phyloP scores from a whole-genome alignment of 352 stramenopile species.

The Phytophthora europaea region DNA sequence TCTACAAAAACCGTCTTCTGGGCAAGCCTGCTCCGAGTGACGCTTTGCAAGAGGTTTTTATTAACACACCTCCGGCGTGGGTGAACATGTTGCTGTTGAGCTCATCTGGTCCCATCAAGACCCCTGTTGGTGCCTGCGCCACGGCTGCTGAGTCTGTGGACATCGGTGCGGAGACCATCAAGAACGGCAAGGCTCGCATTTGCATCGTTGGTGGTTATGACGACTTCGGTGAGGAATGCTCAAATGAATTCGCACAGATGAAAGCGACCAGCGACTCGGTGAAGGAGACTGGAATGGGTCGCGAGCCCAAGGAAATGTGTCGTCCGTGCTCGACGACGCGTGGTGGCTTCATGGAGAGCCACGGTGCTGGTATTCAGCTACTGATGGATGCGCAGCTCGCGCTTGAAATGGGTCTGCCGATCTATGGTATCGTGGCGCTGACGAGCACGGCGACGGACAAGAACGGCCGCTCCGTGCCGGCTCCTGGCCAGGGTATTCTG shows the following conservation, averaged over 20 bases:
- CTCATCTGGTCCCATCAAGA: conserved; percentile 92
- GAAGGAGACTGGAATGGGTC: conserved; percentile 83
- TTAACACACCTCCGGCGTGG: conserved; percentile 91
- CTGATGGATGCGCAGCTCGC: conserved; percentile 89
- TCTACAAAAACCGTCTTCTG: conserved; percentile 78
- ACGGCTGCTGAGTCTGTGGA: conserved; percentile 90
- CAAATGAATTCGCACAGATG: conserved; percentile 92
- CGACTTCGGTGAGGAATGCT: conserved; percentile 88
- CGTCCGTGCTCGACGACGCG: conserved; percentile 82
- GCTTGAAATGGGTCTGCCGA: conserved; percentile 89
- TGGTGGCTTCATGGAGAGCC: conserved; percentile 91
- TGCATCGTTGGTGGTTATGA: conserved; percentile 90
- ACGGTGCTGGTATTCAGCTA: conserved; percentile 89
- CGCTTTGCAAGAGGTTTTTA: conserved; percentile 88
- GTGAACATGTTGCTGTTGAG: conserved; percentile 92
- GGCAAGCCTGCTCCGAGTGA: conserved; percentile 85
- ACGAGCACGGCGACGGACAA: conserved; percentile 92
- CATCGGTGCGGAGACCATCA: conserved; percentile 91
- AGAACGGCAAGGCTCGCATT: conserved; percentile 84
- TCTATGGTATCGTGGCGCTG: conserved; percentile 87
- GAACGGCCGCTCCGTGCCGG: conserved; percentile 85
- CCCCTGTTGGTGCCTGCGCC: conserved; percentile 85
- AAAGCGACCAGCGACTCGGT: conserved; percentile 89
- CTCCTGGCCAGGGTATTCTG: conserved; percentile 87
- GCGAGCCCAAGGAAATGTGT: conserved; percentile 86